phyloP scores from a whole-genome alignment of 257 asterid genomes.

The Capsicum rhomboideum region DNA sequence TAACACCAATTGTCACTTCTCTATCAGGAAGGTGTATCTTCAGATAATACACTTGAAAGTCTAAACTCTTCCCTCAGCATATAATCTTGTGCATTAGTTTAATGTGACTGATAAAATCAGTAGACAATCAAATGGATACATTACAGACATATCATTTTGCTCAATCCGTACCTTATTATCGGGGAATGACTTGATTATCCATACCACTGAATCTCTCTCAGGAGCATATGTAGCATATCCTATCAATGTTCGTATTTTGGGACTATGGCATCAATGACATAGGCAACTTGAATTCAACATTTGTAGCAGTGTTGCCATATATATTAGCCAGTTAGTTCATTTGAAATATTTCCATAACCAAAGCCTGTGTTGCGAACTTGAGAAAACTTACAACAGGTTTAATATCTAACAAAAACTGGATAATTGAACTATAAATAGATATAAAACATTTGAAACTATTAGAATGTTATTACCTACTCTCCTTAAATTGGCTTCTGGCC shows the following conservation, averaged over 20 bases:
- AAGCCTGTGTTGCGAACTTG: no score
- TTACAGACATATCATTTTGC: not conserved
- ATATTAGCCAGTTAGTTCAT: no score
- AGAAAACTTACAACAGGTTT: no score
- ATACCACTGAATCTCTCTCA: constrained; percentile 76
- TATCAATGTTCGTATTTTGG: constrained; percentile 89
- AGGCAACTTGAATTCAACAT: constrained; percentile 93
- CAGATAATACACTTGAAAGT: constrained; percentile 87
- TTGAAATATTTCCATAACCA: no score
- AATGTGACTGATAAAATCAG: not conserved
- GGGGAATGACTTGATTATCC: constrained; percentile 96
- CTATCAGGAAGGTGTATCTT: constrained; percentile 71
- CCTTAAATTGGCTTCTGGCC: constrained; percentile 93
- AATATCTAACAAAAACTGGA: no score
- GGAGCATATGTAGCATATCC: constrained; percentile 95
- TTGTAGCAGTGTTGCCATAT: no score
- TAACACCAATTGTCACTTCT: not conserved
- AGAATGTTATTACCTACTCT: constrained; percentile 52
- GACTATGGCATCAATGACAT: constrained; percentile 96
- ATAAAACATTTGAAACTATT: not conserved
- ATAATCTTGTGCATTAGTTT: constrained; percentile 50
- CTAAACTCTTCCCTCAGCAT: constrained; percentile 90
- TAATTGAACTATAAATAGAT: no score
- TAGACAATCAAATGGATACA: not conserved
- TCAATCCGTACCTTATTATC: constrained; percentile 73